Evolutionary conservation across 225 moss, liverwort and hornwort species (phyloP), one percentile per base, ranked within the genome.

Genomic region (Pseudoscleropodium purum): DNA sequence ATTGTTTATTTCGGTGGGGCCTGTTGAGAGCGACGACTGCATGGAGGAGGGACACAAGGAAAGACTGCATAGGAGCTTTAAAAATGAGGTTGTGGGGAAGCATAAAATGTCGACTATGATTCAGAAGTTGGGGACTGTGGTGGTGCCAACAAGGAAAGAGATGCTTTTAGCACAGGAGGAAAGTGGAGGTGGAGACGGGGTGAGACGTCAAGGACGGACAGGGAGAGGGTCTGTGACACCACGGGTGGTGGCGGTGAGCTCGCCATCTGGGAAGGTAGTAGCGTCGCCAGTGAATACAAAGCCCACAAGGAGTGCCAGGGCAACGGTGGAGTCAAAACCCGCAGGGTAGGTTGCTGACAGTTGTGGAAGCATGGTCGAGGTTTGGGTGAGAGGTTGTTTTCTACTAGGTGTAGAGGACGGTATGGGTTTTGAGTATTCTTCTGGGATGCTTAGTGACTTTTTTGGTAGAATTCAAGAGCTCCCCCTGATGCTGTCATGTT

Each of bases 151-250:
- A 14, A 96, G 94, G 86, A 96, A 96, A 92, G 92, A 91, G 41
- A 92, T 92, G 70, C 90, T 93, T 81, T 93, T 96, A 63, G 85
- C 87, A 31, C 93, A 92, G 83, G 96, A 98, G 82, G 97, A 96
- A 88, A 90, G 87, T 86, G 95, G 94, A 90, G 89, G 90, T 78
- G 94, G 94, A 39, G 98, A 96, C 90, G 95, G 98, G 84, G 91
- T 98, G 56, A 95, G 98, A 61, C 96, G 98, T 86, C 98, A 98
- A 91, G 98, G 98, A 43, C 93, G 98, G 79, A 98, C 96, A 80
- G 98, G 98, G 75, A 93, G 98, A 90, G 98, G 95, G 75, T 91
- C 95, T 82, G 96, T 95, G 84, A 95, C 91, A 82, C 94, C 94
- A 49, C 93, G 98, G 86, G 92, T 94, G 63, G 93, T 87, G 74